Conservation (phyloP, 192 early-diverging fungal genomes). For the Coemansia sp. region DNA sequence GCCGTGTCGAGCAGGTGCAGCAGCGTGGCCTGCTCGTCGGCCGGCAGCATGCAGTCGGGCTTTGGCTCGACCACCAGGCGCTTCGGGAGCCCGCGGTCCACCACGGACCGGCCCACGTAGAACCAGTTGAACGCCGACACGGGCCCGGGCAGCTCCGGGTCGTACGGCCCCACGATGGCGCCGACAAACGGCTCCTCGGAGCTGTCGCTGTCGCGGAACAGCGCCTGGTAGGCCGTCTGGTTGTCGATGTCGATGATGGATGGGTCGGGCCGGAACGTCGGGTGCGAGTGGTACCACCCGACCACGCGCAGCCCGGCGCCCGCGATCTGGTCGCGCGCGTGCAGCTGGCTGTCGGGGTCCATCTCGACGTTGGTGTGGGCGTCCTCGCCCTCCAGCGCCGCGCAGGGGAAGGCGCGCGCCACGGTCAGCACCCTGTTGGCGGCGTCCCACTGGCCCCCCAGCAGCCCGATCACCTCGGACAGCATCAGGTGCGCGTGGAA, state of each 20-base stretch:
- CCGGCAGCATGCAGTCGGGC: constrained; percentile 53
- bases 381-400: constrained; percentile 70
- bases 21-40: constrained; percentile 58
- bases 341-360: constrained; percentile 80
- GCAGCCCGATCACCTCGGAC: constrained; percentile 87
- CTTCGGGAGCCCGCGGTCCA: constrained; percentile 68
- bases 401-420: constrained; percentile 74
- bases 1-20: constrained; percentile 62
- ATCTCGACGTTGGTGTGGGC: constrained; percentile 87
- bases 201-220: constrained; percentile 68
- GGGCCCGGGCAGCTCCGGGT: constrained; percentile 74
- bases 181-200: constrained; percentile 80
- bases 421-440: constrained; percentile 60
- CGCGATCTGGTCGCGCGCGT: constrained; percentile 74
- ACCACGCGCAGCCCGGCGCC: constrained; percentile 76
- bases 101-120: constrained; percentile 62
- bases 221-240: constrained; percentile 81
- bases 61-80: constrained; percentile 64
- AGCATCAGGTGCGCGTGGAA: constrained; percentile 91
- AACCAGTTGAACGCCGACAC: constrained; percentile 90
- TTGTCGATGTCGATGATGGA: constrained; percentile 90
- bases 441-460: constrained; percentile 78
- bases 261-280: constrained; percentile 86
- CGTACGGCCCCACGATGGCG: constrained; percentile 89
- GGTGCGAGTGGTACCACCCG: constrained; percentile 97